phyloP scores from a whole-genome alignment of 306 rosid species.

The Cucurbita ficifolia region DNA sequence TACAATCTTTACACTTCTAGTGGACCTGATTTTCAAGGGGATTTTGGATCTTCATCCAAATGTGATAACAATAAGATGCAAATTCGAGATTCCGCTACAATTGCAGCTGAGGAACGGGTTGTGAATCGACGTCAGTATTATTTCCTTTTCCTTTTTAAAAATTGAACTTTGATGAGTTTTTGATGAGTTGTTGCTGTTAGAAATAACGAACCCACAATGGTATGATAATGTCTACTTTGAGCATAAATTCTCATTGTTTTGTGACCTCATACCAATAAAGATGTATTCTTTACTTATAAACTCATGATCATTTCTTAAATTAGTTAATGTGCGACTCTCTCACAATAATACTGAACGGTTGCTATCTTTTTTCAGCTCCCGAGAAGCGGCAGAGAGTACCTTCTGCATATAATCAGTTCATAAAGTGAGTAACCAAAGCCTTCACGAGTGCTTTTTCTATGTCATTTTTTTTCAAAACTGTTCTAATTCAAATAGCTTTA shows the following conservation, averaged over 20 bases:
- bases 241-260: too few species aligned
- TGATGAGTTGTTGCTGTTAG: too few species aligned
- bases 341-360: slow-evolving; percentile 21
- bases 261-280: too few species aligned
- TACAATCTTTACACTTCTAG: slow-evolving; percentile 10
- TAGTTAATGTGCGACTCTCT: too few species aligned
- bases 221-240: too few species aligned
- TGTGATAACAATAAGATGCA: slow-evolving; percentile 53
- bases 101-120: slow-evolving; percentile 43
- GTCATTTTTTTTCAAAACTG: not conserved
- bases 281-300: too few species aligned
- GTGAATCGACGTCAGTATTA: slow-evolving; percentile 49
- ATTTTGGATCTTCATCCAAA: slow-evolving; percentile 66
- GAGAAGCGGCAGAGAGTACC: slow-evolving; percentile 99
- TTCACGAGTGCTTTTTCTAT: slow-evolving; percentile 3
- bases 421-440: slow-evolving; percentile 45
- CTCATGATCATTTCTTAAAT: too few species aligned
- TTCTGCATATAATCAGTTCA: slow-evolving; percentile 98
- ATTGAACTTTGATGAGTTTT: too few species aligned
- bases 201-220: too few species aligned
- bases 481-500: not conserved
- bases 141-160: not conserved
- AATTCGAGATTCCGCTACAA: slow-evolving; percentile 39
- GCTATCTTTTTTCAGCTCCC: slow-evolving; percentile 84
- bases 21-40: slow-evolving; percentile 42